phyloP scores from a whole-genome alignment of 2,329 filamentous ascomycete genomes.

The Fusarium penzigii region DNA sequence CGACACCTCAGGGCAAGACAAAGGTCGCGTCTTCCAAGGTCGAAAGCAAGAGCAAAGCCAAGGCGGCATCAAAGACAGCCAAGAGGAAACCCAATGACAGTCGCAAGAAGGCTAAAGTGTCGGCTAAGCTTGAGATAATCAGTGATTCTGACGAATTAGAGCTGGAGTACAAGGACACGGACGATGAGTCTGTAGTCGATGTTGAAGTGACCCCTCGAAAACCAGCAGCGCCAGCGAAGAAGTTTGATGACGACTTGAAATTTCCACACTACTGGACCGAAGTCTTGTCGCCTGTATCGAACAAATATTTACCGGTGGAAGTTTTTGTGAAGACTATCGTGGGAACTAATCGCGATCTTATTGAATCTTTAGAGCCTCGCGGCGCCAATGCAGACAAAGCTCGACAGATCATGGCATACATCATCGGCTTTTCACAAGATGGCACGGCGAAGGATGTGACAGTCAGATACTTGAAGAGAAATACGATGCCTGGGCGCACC shows the following conservation, averaged over 20 bases:
- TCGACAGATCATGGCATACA: conserved; percentile 88
- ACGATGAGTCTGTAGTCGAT: conserved; percentile 62
- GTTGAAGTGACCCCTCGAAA: conserved; percentile 46
- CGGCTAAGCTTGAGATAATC: conserved; percentile 7
- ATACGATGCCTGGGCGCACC: conserved; percentile 82
- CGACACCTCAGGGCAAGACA: conserved; percentile 8
- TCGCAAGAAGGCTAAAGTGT: conserved; percentile 9
- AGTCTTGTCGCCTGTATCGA: conserved; percentile 77
- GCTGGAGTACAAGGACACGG: conserved; percentile 47
- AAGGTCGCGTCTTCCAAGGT: not conserved
- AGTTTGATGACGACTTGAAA: conserved; percentile 74
- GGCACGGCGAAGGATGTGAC: conserved; percentile 95
- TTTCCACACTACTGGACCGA: conserved; percentile 95
- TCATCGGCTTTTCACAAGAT: conserved; percentile 79
- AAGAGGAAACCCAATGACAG: conserved; percentile 15
- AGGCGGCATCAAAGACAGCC: conserved; percentile 7
- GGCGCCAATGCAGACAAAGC: conserved; percentile 81
- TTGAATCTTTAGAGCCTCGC: conserved; percentile 78
- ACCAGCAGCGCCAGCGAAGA: conserved; percentile 39
- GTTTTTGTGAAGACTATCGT: conserved; percentile 68
- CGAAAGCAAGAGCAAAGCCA: not conserved
- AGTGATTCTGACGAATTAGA: conserved; percentile 50
- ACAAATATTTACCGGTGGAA: conserved; percentile 79
- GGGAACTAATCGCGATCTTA: conserved; percentile 70
- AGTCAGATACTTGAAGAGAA: conserved; percentile 81